These are phyloP conservation scores for Crepidotus variabilis DNA, from an alignment of 768 basidiomycete genomes.

Conservation along the genomic window DNA sequence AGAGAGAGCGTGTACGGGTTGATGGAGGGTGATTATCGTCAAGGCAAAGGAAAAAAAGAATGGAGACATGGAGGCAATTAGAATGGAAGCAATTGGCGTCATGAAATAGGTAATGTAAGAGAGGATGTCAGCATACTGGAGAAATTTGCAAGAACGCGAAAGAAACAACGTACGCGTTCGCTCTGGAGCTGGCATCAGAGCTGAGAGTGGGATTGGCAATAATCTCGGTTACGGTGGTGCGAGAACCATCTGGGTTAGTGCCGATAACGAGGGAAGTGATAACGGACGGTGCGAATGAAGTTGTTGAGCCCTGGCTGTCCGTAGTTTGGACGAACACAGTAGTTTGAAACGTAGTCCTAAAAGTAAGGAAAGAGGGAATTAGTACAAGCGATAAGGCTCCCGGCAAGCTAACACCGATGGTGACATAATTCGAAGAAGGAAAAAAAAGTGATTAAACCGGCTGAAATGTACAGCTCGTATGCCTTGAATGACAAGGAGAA, in stretches of 20 bases:
- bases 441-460: not conserved
- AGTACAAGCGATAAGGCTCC: conserved; percentile 10
- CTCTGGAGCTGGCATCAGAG: conserved; percentile 34
- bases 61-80: conserved; percentile 2
- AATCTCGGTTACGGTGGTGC: conserved; percentile 58
- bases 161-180: conserved; percentile 43
- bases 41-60: not conserved
- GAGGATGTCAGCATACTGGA: not conserved
- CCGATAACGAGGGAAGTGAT: conserved; percentile 56
- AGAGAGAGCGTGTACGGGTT: conserved; percentile 4
- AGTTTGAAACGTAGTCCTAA: conserved; percentile 49
- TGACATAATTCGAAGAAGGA: not conserved
- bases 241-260: conserved; percentile 48
- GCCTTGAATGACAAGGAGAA: too few relatives aligned
- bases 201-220: conserved; percentile 71
- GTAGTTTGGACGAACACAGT: conserved; percentile 59
- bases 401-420: not conserved
- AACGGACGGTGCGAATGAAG: conserved; percentile 48
- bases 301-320: conserved; percentile 45
- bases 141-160: not conserved
- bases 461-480: too few relatives aligned
- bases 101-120: not conserved
- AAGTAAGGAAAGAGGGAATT: conserved; percentile 13
- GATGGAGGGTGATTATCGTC: not conserved
- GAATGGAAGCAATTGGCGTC: not conserved